Conservation (phyloP, 495 filamentous ascomycete species). For the Penicillium antarcticum region DNA sequence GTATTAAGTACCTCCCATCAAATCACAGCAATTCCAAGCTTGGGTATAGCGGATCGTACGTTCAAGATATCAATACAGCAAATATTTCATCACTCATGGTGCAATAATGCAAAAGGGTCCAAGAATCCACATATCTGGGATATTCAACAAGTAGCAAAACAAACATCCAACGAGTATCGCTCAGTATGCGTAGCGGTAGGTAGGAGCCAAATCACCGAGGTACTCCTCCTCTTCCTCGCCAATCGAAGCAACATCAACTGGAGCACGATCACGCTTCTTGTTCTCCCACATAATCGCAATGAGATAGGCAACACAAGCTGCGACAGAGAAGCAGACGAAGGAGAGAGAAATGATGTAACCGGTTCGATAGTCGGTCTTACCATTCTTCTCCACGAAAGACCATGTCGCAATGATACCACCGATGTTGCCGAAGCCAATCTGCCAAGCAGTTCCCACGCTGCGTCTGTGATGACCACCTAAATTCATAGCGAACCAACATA, state of each 20-base stretch:
- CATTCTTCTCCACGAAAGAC: conserved; percentile 70
- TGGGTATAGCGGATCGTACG: background rate
- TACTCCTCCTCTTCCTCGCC: conserved; percentile 29
- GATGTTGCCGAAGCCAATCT: conserved; percentile 88
- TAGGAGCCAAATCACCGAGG: conserved; percentile 39
- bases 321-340: conserved; percentile 65
- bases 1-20: background rate
- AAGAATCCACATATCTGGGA: background rate
- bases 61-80: background rate
- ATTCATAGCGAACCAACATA: conserved; percentile 96
- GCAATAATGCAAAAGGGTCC: background rate
- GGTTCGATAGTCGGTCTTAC: conserved; percentile 58
- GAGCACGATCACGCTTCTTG: conserved; percentile 48
- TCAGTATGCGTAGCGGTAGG: conserved; percentile 41
- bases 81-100: background rate
- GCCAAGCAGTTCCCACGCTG: conserved; percentile 81
- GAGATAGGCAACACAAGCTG: conserved; percentile 60
- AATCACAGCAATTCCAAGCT: background rate
- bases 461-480: conserved; percentile 82
- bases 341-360: conserved; percentile 78
- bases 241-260: conserved; percentile 17
- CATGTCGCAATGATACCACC: conserved; percentile 91
- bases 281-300: conserved; percentile 62
- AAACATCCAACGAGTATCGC: background rate
- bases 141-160: background rate